Percentiles rank a stretch among this genome's conserved stretches.
Conservation (phyloP, 2,329 filamentous ascomycete genomes). For the Fusarium transvaalense region DNA sequence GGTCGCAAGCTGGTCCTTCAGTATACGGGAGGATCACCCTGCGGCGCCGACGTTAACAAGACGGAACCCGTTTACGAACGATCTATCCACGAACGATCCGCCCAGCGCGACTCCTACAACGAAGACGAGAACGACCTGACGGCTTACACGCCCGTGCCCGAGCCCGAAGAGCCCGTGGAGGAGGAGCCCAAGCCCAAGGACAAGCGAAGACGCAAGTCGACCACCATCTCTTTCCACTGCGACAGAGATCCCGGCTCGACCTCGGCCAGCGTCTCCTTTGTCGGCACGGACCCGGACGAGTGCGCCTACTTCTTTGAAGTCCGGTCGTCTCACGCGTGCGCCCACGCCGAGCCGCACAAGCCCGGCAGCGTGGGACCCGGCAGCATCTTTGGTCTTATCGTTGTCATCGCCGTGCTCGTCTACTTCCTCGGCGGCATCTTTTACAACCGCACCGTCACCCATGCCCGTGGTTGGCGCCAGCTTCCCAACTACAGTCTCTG, state of each 20-base stretch:
- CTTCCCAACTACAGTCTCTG: conserved; percentile 94
- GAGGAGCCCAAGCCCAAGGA: conserved; percentile 40
- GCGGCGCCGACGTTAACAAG: conserved; percentile 63
- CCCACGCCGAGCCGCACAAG: conserved; percentile 75
- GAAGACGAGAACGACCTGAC: conserved; percentile 46
- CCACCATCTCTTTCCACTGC: conserved; percentile 93
- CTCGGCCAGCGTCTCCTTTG: conserved; percentile 81
- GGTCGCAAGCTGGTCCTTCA: conserved; percentile 82
- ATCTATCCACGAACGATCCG: conserved; percentile 48
- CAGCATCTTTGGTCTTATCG: conserved; percentile 89
- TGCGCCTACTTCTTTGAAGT: conserved; percentile 98
- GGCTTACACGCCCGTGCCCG: conserved; percentile 31
- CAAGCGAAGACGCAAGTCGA: conserved; percentile 73
- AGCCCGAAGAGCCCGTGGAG: conserved; percentile 28
- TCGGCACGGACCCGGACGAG: conserved; percentile 85
- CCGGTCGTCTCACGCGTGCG: conserved; percentile 85
- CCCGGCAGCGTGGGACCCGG: conserved; percentile 77
- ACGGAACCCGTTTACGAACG: conserved; percentile 47
- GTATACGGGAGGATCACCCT: conserved; percentile 82
- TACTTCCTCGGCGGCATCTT: conserved; percentile 94
- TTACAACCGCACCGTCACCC: conserved; percentile 93
- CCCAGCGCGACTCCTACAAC: conserved; percentile 44
- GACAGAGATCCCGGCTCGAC: conserved; percentile 81
- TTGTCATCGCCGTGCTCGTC: conserved; percentile 79
- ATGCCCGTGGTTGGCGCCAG: conserved; percentile 95